These are phyloP conservation scores for Agaricales sp. DNA, from an alignment of 1,284 basidiomycete genomes.

Conservation along the genomic window DNA sequence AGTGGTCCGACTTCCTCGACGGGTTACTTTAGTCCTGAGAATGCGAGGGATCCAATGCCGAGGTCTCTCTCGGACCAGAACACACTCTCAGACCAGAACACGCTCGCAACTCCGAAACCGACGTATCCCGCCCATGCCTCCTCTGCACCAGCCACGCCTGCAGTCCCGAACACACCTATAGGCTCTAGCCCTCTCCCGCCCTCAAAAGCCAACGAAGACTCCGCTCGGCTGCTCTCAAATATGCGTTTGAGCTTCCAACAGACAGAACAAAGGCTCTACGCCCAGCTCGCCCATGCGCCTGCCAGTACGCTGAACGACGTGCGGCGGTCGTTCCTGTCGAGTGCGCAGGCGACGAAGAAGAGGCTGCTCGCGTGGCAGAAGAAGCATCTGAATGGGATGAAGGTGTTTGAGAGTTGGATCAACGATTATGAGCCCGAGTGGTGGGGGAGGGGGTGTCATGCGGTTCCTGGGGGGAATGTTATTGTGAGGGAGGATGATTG, in stretches of 20 bases:
- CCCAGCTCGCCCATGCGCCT: constrained; percentile 36
- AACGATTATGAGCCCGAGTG: constrained; percentile 44
- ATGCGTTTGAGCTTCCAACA: constrained; percentile 48
- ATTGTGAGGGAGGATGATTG: constrained; percentile 62
- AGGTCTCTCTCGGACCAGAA: neutral
- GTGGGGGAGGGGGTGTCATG: constrained; percentile 51
- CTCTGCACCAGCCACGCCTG: neutral
- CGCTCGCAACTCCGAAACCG: neutral
- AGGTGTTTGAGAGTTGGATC: constrained; percentile 12
- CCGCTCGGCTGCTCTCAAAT: constrained; percentile 31
- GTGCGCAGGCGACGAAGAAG: constrained; percentile 37
- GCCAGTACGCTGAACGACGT: constrained; percentile 46
- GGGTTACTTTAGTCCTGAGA: neutral
- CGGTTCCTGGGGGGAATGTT: constrained; percentile 55
- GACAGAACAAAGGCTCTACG: constrained; percentile 48
- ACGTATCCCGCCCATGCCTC: neutral
- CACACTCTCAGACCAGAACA: neutral
- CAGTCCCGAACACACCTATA: constrained; percentile 8
- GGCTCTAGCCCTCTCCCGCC: constrained; percentile 9
- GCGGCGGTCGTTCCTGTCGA: constrained; percentile 41
- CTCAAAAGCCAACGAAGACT: constrained; percentile 19
- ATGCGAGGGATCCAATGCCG: neutral
- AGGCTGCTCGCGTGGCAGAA: constrained; percentile 51
- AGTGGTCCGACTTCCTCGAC: neutral
- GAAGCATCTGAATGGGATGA: constrained; percentile 36